Percentiles rank a stretch among this genome's conserved stretches.
Evolutionary conservation across 2,329 filamentous ascomycete genomes (phyloP).

Genomic region (Aspergillus neoniger): DNA sequence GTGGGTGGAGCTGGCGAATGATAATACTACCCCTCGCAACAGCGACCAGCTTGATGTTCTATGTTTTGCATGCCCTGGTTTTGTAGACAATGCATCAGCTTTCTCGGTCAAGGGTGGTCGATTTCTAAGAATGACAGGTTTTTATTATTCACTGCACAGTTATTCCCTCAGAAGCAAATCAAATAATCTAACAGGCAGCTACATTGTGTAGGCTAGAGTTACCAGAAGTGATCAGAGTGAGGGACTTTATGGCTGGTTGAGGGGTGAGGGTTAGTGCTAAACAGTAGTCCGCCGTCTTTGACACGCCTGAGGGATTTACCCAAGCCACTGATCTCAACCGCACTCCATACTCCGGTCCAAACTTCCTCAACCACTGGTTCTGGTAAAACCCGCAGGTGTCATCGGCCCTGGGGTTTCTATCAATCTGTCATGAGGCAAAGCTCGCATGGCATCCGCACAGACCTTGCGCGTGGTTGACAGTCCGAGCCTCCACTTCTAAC

Average conservation of each 20-base stretch:
- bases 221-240: not conserved
- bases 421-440: not conserved
- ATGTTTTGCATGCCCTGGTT: not conserved
- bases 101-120: not conserved
- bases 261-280: not conserved
- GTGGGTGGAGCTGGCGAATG: not conserved
- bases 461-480: conserved; percentile 3
- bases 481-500: not conserved
- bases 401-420: not conserved
- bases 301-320: conserved; percentile 7
- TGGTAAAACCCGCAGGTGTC: conserved; percentile 1
- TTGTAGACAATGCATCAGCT: not conserved
- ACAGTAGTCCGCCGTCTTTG: not conserved
- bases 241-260: not conserved
- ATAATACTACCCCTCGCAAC: not conserved
- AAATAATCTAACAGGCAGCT: not conserved
- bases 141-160: not conserved
- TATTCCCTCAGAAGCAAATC: not conserved
- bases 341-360: not conserved
- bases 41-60: not conserved
- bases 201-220: not conserved
- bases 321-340: conserved; percentile 9
- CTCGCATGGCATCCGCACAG: conserved; percentile 6
- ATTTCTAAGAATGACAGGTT: not conserved
- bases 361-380: not conserved